These are phyloP conservation scores for Trichophyton equinum DNA, from an alignment of 2,329 filamentous ascomycete species.

Conservation along the genomic window DNA sequence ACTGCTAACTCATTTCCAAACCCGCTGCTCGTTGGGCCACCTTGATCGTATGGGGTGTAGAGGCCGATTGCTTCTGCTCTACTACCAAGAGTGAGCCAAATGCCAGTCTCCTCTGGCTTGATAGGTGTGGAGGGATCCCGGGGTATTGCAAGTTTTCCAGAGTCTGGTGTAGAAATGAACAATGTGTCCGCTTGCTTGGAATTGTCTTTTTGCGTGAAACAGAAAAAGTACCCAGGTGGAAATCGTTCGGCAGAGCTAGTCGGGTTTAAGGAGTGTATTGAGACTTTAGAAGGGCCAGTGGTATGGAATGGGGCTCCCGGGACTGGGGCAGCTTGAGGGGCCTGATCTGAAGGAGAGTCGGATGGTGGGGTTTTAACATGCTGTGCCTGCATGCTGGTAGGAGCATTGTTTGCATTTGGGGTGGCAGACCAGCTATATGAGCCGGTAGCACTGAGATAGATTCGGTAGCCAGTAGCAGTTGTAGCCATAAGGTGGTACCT, in stretches of 20 bases:
- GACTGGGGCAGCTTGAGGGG: slow-evolving; percentile 14
- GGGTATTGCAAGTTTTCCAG: slow-evolving; percentile 60
- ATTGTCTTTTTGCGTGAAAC: slow-evolving; percentile 57
- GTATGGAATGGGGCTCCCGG: slow-evolving; percentile 18
- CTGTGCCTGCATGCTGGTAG: slow-evolving; percentile 94
- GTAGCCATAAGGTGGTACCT: slow-evolving; percentile 82
- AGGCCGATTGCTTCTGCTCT: slow-evolving; percentile 67
- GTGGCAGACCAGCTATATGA: slow-evolving; percentile 45
- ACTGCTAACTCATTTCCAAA: slow-evolving; percentile 93
- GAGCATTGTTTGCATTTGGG: slow-evolving; percentile 51
- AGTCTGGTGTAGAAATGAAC: slow-evolving; percentile 79
- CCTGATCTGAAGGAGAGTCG: slow-evolving; percentile 21
- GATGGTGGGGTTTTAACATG: slow-evolving; percentile 86
- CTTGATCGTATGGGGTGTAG: slow-evolving; percentile 59
- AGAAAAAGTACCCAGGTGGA: slow-evolving; percentile 81
- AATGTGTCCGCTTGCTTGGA: slow-evolving; percentile 52
- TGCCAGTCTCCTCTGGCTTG: slow-evolving; percentile 65
- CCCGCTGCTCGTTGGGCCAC: slow-evolving; percentile 54
- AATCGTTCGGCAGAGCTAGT: slow-evolving; percentile 43
- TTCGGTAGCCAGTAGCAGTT: slow-evolving; percentile 76
- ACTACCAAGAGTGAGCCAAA: slow-evolving; percentile 64
- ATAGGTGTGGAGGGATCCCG: slow-evolving; percentile 40
- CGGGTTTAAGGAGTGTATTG: slow-evolving; percentile 34
- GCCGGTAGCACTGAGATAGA: slow-evolving; percentile 83
- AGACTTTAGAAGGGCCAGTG: slow-evolving; percentile 38